A percentile compares a stretch with the other conserved stretches of the same genome.
phyloP scores from a whole-genome alignment of 352 stramenopile species.

The Globisporangium polare region DNA sequence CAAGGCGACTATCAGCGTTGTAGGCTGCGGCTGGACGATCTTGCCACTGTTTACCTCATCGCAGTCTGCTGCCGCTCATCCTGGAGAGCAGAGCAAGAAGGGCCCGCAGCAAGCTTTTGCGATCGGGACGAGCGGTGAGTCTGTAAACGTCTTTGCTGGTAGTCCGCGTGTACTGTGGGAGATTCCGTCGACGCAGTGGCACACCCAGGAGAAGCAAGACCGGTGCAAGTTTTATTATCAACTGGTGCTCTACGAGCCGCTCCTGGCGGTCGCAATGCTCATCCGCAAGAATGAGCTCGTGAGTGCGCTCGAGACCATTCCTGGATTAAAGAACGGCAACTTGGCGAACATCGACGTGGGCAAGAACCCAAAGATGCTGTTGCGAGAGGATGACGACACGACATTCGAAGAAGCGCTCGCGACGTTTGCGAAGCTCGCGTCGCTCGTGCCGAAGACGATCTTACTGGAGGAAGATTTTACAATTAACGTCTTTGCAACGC shows the following conservation, averaged over 20 bases:
- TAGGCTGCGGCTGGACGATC: constrained; percentile 91
- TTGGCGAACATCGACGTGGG: constrained; percentile 64
- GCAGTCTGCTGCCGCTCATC: constrained; percentile 12
- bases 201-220: constrained; percentile 46
- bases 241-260: constrained; percentile 49
- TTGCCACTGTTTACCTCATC: constrained; percentile 80
- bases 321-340: constrained; percentile 68
- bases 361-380: constrained; percentile 55
- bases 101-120: constrained; percentile 26
- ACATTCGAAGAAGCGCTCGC: constrained; percentile 49
- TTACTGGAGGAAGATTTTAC: constrained; percentile 60
- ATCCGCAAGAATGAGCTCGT: constrained; percentile 88
- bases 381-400: constrained; percentile 38
- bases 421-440: constrained; percentile 56
- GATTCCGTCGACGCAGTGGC: constrained; percentile 47
- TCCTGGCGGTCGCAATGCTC: constrained; percentile 53
- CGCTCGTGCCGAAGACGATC: constrained; percentile 56
- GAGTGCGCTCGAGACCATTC: constrained; percentile 64
- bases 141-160: constrained; percentile 64
- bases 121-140: constrained; percentile 35
- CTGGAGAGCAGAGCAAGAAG: constrained; percentile 11
- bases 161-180: constrained; percentile 74
- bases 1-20: constrained; percentile 59
- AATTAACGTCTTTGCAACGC: constrained; percentile 38
- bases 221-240: constrained; percentile 70